These are phyloP conservation scores for Hirsutella rhossiliensis DNA, from an alignment of 2,329 filamentous ascomycete genomes.

Conservation along the genomic window DNA sequence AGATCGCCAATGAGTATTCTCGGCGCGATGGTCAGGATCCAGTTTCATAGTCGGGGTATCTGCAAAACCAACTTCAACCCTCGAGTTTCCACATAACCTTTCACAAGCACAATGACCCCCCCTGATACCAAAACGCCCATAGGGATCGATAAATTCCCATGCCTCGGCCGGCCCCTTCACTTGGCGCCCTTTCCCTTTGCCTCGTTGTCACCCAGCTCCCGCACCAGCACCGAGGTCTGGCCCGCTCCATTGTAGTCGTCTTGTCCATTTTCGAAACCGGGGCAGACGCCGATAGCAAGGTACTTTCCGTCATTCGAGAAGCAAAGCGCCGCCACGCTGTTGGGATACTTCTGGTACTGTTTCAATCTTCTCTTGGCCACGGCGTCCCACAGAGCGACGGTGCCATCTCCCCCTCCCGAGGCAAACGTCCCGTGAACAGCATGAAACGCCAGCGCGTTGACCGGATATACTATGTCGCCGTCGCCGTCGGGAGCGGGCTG, in stretches of 20 bases:
- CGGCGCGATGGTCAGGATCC: constrained; percentile 3
- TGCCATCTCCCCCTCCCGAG: constrained; percentile 78
- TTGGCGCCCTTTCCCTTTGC: constrained; percentile 75
- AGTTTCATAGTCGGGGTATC: constrained; percentile 17
- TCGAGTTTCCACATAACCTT: constrained; percentile 4
- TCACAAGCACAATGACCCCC: background rate
- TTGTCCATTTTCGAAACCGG: constrained; percentile 78
- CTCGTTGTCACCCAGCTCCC: constrained; percentile 78
- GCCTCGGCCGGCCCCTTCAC: constrained; percentile 19
- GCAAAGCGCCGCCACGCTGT: constrained; percentile 63
- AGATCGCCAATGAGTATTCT: background rate
- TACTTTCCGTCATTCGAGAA: constrained; percentile 70
- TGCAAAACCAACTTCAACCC: constrained; percentile 13
- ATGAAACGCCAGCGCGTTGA: constrained; percentile 84
- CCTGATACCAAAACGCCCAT: constrained; percentile 17
- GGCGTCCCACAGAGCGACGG: constrained; percentile 88
- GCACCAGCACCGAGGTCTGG: constrained; percentile 63
- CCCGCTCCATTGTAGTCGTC: constrained; percentile 66
- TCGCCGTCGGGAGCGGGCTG: constrained; percentile 53
- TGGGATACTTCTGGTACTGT: constrained; percentile 75
- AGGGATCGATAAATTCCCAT: constrained; percentile 7
- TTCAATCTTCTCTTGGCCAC: constrained; percentile 81
- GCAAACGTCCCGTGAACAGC: constrained; percentile 76
- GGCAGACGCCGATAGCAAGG: constrained; percentile 70
- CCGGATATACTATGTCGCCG: constrained; percentile 77